phyloP scores from a whole-genome alignment of 2,329 filamentous ascomycete genomes.

The Rhynchosporium agropyri region DNA sequence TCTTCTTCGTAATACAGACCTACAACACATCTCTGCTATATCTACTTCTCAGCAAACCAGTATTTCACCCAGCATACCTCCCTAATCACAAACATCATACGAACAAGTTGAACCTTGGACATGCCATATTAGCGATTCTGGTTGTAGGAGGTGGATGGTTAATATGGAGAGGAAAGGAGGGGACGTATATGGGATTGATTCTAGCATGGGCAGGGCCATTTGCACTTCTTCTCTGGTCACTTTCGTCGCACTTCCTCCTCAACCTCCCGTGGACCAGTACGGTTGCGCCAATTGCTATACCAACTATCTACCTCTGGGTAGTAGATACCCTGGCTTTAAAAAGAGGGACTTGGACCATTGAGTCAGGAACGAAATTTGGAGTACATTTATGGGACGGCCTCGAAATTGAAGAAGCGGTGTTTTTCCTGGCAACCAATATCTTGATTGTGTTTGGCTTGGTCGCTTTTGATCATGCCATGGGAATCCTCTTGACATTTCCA shows the following conservation, averaged over 20 bases:
- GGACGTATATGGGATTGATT: slow-evolving; percentile 71
- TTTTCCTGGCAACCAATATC: slow-evolving; percentile 71
- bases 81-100: slow-evolving; percentile 29
- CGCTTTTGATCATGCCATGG: slow-evolving; percentile 69
- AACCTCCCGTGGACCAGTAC: slow-evolving; percentile 61
- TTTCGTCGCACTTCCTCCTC: slow-evolving; percentile 66
- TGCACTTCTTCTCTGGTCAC: slow-evolving; percentile 62
- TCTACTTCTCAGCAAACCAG: slow-evolving; percentile 64
- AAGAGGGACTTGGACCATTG: slow-evolving; percentile 73
- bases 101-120: slow-evolving; percentile 49
- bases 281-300: slow-evolving; percentile 59
- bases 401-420: slow-evolving; percentile 74
- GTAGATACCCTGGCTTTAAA: slow-evolving; percentile 70
- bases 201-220: slow-evolving; percentile 70
- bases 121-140: slow-evolving; percentile 49
- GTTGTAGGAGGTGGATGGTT: slow-evolving; percentile 51
- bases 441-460: slow-evolving; percentile 70
- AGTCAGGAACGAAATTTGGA: slow-evolving; percentile 66
- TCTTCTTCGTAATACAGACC: slow-evolving; percentile 78
- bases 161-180: slow-evolving; percentile 50
- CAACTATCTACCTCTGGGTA: slow-evolving; percentile 72
- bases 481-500: slow-evolving; percentile 66
- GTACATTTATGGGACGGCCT: slow-evolving; percentile 64
- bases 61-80: slow-evolving; percentile 59
- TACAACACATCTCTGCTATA: slow-evolving; percentile 73